These are phyloP conservation scores for Tuber borchii DNA, from an alignment of 495 filamentous ascomycete genomes.

Conservation along the genomic window DNA sequence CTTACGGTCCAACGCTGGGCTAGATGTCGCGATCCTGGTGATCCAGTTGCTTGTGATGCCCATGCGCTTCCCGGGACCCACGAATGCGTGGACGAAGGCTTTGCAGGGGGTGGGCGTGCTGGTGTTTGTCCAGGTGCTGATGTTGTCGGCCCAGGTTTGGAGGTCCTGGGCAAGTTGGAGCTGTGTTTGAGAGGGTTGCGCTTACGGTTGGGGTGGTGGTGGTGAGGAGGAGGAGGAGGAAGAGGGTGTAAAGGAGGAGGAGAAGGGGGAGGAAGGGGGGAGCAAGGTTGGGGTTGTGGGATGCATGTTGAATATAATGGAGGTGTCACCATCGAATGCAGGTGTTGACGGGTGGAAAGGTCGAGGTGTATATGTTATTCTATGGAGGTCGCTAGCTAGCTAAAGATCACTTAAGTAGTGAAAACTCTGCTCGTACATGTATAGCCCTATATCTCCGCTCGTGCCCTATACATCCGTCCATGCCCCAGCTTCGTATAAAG, in stretches of 20 bases:
- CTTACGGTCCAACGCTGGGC: background rate
- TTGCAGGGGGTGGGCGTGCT: no score
- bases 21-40: background rate
- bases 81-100: no score
- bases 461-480: no score
- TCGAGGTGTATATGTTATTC: no score
- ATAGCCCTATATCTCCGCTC: no score
- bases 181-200: background rate
- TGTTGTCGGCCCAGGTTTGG: no score
- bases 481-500: conserved; percentile 89
- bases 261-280: background rate
- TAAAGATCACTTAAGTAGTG: no score
- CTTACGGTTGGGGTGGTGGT: background rate
- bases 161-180: background rate
- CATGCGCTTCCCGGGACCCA: background rate
- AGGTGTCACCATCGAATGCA: no score
- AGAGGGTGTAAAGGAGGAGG: background rate
- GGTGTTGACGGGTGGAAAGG: background rate
- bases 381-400: no score
- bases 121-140: no score
- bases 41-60: background rate
- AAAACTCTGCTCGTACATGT: no score
- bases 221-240: background rate
- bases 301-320: background rate
- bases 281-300: background rate